Percentiles rank a stretch among this genome's conserved stretches.
These are phyloP conservation scores for Pachysandra terminalis DNA, from an alignment of 164 flowering plant genomes.

Conservation along the genomic window DNA sequence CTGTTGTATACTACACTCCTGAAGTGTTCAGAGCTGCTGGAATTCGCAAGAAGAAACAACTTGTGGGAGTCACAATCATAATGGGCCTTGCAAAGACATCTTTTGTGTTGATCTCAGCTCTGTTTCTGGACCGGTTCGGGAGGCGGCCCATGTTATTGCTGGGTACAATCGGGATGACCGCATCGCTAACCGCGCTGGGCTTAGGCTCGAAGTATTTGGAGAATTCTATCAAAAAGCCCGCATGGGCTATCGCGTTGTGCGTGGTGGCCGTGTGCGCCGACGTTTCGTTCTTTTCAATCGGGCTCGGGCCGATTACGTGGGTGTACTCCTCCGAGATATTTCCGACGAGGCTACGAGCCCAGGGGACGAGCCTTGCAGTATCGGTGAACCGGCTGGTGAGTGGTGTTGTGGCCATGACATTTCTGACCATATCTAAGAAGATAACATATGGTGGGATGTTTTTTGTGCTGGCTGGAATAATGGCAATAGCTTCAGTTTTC, in stretches of 20 bases:
- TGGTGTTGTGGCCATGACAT: constrained; percentile 65
- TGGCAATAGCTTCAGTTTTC: constrained; percentile 39
- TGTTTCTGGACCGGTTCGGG: constrained; percentile 60
- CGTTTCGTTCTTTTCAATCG: constrained; percentile 81
- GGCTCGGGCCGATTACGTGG: constrained; percentile 86
- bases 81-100: constrained; percentile 69
- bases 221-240: constrained; percentile 31
- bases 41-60: constrained; percentile 28
- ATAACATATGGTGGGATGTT: constrained; percentile 63
- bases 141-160: constrained; percentile 68
- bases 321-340: constrained; percentile 81
- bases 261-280: constrained; percentile 63
- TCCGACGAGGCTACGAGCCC: constrained; percentile 58
- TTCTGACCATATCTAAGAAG: constrained; percentile 38
- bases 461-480: constrained; percentile 44
- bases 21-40: constrained; percentile 74
- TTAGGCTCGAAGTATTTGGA: constrained; percentile 49
- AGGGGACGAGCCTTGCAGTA: constrained; percentile 57
- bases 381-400: constrained; percentile 75
- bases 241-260: constrained; percentile 60
- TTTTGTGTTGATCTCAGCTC: constrained; percentile 61
- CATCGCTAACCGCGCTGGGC: constrained; percentile 49
- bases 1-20: constrained; percentile 77
- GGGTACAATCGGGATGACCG: constrained; percentile 57
- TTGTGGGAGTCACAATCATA: constrained; percentile 50